Evolutionary conservation across 352 stramenopile genomes (phyloP), one percentile per base, ranked within the genome.

Genomic region (Hyaloperonospora brassicae): DNA sequence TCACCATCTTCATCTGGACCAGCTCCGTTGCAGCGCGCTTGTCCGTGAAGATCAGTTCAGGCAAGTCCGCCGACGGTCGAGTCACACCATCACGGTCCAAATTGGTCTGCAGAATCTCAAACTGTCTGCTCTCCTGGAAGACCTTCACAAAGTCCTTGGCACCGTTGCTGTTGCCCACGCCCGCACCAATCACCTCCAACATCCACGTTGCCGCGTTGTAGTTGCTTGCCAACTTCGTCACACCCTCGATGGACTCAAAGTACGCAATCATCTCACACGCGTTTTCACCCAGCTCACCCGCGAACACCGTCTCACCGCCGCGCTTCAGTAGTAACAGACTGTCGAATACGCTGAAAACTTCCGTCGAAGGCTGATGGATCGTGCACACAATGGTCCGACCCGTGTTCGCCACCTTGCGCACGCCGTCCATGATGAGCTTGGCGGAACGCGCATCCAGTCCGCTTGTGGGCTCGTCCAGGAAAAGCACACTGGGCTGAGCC

Each of bases 331-430:
- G 43, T 12, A 66, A 9, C 42, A 66, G 21, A 46, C 48, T 61
- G 47, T 66, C 52, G 22, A 66, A 66, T 1, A 66, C 53, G 30
- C 47, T 76, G 44, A 96, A 96, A 1, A 96, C 79, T 46, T 95
- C 80, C 1, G 74, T 78, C 9, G 72, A 83, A 35, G 91, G 91
- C 67, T 97, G 91, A 64, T 97, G 89, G 64, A 97, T 97, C 31
- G 87, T 97, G 40, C 91, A 96, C 3, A 97, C 62, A 12, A 97
- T 66, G 1, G 79, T 92, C 13, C 75, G 64, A 0, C 84, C 84
- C 21, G 75, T 76, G 53, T 68, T 44, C 1, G 87, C 86, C 40
- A 96, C 75, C 55, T 94, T 92, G 45, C 89, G 84, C 10, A 96
- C 70, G 2, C 92, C 75, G 13, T 85, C 70, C 58, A 96, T 88